These are phyloP conservation scores for Plasmodium vivax DNA, from an alignment of 169 alveolate genomes.

Conservation along the genomic window DNA sequence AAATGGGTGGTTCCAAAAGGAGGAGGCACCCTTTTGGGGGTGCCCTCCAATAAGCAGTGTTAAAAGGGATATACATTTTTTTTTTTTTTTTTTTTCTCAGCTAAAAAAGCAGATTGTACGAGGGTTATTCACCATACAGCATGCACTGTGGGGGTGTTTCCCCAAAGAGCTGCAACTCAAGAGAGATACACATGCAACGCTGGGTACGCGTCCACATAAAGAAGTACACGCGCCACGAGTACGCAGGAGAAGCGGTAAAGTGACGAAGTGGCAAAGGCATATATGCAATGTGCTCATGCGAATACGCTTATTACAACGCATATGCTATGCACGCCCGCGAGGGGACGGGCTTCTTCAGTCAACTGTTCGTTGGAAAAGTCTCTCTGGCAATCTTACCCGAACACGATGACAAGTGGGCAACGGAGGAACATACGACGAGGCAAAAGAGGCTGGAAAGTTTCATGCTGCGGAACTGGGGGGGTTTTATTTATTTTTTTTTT, in stretches of 20 bases:
- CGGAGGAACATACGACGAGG: conserved; percentile 4
- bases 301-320: background rate
- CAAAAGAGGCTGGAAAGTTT: conserved; percentile 1
- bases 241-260: background rate
- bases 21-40: background rate
- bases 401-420: background rate
- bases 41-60: background rate
- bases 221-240: background rate
- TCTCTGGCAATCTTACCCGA: background rate
- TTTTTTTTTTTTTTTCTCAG: background rate
- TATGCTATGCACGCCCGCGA: background rate
- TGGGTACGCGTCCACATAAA: background rate
- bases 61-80: background rate
- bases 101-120: background rate
- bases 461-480: background rate
- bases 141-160: background rate
- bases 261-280: no score
- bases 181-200: background rate
- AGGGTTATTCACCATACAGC: background rate
- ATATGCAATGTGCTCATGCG: background rate
- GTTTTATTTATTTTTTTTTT: background rate
- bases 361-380: background rate
- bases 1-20: background rate
- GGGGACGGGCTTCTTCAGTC: background rate
- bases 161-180: background rate